Evolutionary conservation across 2,329 filamentous ascomycete genomes (phyloP), one percentile per base, ranked within the genome.

Genomic region (Hypoxylon sp.): DNA sequence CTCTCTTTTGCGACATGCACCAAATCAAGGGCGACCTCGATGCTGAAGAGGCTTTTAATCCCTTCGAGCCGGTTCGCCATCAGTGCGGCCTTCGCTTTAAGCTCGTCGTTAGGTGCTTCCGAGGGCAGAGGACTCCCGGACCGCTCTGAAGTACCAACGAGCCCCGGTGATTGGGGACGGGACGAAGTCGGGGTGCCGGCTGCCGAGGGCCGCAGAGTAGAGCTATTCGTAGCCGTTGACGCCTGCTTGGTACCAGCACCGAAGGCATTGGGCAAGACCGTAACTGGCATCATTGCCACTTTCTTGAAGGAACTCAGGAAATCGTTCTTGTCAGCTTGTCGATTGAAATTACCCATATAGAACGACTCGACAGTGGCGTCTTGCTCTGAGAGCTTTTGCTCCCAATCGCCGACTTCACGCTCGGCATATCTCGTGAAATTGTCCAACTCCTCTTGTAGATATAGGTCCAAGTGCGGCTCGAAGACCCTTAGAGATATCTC

Each of bases 251-350:
- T 81, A 43, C 69, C 72, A 29, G 74, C 75, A 58, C 77, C 81
- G 69, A 86, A 91, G 51, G 74, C 62, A 42, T 84, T 88, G 1
- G 92, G 91, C 3, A 98, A 79, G 7, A 92, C 94, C 48, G 91
- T 96, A 45, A 99, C 94, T 2, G 95, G 95, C 88, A 97, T 96
- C 93, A 99, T 97, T 64, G 99, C 91, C 7, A 99, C 95, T 74
- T 98, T 98, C 72, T 92, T 97, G 81, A 99, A 99, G 0, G 93
- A 97, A 41, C 88, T 95, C 60, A 99, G 73, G 69, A 99, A 99
- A 72, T 99, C 95, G 66, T 92, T 91, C 77, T 99, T 99, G 63
- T 96, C 95, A 1, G 92, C 95, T 72, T 96, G 92, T 21, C 95
- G 85, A 71, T 94, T 97, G 70, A 98, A 87, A 72, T 92, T 97